These are phyloP conservation scores for Prunus mongolica DNA, from an alignment of 306 rosid genomes.

Conservation along the genomic window DNA sequence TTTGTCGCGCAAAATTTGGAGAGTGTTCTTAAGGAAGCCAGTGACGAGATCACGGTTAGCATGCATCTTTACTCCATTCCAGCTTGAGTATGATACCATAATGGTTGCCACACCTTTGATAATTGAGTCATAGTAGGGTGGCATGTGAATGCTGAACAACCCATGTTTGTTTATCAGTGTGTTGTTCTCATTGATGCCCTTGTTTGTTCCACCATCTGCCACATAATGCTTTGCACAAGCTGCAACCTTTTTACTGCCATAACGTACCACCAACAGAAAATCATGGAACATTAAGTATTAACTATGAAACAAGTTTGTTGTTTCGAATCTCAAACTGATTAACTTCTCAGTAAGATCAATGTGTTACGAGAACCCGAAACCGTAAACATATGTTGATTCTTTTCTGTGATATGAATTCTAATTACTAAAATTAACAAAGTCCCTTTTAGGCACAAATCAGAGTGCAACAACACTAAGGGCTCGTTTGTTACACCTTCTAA, in stretches of 20 bases:
- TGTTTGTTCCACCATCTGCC: constrained; percentile 40
- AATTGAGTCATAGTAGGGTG: constrained; percentile 25
- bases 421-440: no score
- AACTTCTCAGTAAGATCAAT: no score
- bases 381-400: no score
- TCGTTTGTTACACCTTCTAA: no score
- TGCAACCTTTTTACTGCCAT: constrained; percentile 25
- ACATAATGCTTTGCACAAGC: constrained; percentile 42
- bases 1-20: no score
- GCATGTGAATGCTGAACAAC: constrained; percentile 36
- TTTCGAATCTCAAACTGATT: no score
- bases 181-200: constrained; percentile 34
- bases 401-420: no score
- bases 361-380: no score
- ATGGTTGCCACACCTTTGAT: constrained; percentile 32
- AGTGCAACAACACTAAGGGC: background rate
- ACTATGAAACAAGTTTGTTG: no score
- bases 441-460: background rate
- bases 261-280: no score
- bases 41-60: constrained; percentile 31
- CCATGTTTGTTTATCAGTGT: constrained; percentile 23
- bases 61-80: constrained; percentile 43
- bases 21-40: constrained; percentile 21
- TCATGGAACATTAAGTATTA: no score
- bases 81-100: constrained; percentile 42